Evolutionary conservation across 352 stramenopile species (phyloP).

Genomic region (Pythium periplocum): DNA sequence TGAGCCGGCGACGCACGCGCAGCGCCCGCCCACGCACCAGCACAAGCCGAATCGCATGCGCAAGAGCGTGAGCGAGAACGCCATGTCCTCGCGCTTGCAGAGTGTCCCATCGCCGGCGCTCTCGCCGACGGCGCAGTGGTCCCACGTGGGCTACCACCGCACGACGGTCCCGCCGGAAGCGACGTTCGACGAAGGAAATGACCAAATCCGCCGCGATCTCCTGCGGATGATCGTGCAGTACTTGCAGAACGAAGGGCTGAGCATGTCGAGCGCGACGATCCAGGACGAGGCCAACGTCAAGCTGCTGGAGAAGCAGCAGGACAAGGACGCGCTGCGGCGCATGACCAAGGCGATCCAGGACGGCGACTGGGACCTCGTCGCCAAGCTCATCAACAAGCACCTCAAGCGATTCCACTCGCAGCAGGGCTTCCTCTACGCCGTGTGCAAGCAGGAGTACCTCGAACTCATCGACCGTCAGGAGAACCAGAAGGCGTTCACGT

Average conservation of each 20-base stretch:
- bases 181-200: constrained; percentile 67
- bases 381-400: constrained; percentile 79
- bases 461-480: constrained; percentile 86
- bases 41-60: constrained; percentile 3
- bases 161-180: constrained; percentile 74
- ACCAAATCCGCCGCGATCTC: constrained; percentile 82
- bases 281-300: constrained; percentile 88
- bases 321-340: constrained; percentile 66
- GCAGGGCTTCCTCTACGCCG: constrained; percentile 83
- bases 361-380: constrained; percentile 82
- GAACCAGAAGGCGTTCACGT: constrained; percentile 88
- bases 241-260: constrained; percentile 74
- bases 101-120: not conserved
- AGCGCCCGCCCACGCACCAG: not conserved
- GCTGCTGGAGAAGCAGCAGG: constrained; percentile 58
- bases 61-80: constrained; percentile 20
- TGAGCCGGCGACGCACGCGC: not conserved
- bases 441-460: constrained; percentile 87
- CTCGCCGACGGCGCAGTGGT: constrained; percentile 32
- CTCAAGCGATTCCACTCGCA: constrained; percentile 79
- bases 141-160: constrained; percentile 78
- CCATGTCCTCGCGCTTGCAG: constrained; percentile 2
- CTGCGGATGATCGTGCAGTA: constrained; percentile 86
- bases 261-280: constrained; percentile 78
- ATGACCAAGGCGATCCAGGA: constrained; percentile 74